These are phyloP conservation scores for Gaertneriomyces sp. DNA, from an alignment of 192 early-diverging fungal species.

Conservation along the genomic window DNA sequence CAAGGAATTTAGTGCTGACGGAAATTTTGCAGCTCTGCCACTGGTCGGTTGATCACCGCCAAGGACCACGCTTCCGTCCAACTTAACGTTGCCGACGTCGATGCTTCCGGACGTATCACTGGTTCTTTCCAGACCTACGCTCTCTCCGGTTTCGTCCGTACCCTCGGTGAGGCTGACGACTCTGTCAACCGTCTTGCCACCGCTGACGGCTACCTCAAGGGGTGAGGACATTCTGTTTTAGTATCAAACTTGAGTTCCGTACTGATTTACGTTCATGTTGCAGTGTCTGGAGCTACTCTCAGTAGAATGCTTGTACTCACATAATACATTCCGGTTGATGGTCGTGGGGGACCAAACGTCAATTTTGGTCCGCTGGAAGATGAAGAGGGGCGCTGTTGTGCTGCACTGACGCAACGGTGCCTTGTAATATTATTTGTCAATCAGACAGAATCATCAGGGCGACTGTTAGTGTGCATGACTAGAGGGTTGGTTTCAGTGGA, in stretches of 20 bases:
- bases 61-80: slow-evolving; percentile 99
- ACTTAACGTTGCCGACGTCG: slow-evolving; percentile 93
- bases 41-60: slow-evolving; percentile 94
- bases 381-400: too few species aligned
- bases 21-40: slow-evolving; percentile 73
- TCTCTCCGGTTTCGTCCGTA: slow-evolving; percentile 88
- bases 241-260: not conserved
- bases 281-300: slow-evolving; percentile 30
- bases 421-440: too few species aligned
- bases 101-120: slow-evolving; percentile 73
- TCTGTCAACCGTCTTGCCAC: slow-evolving; percentile 91
- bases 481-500: too few species aligned
- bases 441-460: too few species aligned
- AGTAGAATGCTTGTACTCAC: slow-evolving; percentile 8
- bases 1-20: too few species aligned
- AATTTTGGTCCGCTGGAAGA: too few species aligned
- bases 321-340: not conserved
- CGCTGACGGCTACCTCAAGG: slow-evolving; percentile 62
- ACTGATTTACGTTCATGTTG: not conserved
- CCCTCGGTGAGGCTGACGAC: slow-evolving; percentile 90
- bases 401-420: too few species aligned
- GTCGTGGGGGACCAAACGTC: too few species aligned
- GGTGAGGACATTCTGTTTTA: slow-evolving; percentile 37
- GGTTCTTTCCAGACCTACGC: slow-evolving; percentile 82
- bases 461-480: too few species aligned